Base-by-base conservation (phyloP, 768 basidiomycete species). In the Naganishia randhawae region DNA sequence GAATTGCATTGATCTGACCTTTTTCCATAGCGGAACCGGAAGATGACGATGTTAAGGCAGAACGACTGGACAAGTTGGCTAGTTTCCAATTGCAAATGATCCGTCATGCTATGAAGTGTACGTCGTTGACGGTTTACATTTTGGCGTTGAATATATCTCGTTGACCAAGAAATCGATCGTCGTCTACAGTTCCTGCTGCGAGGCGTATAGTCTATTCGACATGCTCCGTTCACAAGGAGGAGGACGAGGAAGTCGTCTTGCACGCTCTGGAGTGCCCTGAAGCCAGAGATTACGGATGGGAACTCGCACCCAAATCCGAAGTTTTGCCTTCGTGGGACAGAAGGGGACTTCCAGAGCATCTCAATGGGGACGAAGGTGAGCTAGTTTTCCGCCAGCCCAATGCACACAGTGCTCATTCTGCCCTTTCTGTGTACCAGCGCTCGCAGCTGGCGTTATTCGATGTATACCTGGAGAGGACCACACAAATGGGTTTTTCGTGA, bases 401-500 rank as follows among this genome's bases (percentile, higher is more conserved):
- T 19, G 25, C 33, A 53, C 50, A n/a, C 31, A 65, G 37, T 33
- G 27, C 50, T 62, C 2, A 50, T 35, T 37, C n/a, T 19, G 50
- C 7, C 39, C 22, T 27, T 37, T 22, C 45, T 45, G 17, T 62
- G 27, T 16, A 62, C 66, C 57, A 74, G 84, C 31, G 87, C 91
- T 16, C 86, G 87, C 64, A 0, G 75, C 78, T 16, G 66, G 71
- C 0, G 79, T 80, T 10, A 73, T 81, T 51, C 67, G 80, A 7
- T 80, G 79, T 71, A 69, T 77, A 29, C 77, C 80, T 3, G 73
- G 70, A n/a, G 90, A 89, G 69, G 93, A 98, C 74, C 86, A 85
- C n/a, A 82, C 81, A 14, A 98, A 98, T 74, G 96, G 96, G 0
- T 99, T 99, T 82, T 99, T 99, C 73, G 94, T 99, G 27, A 88